phyloP scores from a whole-genome alignment of 108 stramenopile species.

The Nitzschia inconspicua region DNA sequence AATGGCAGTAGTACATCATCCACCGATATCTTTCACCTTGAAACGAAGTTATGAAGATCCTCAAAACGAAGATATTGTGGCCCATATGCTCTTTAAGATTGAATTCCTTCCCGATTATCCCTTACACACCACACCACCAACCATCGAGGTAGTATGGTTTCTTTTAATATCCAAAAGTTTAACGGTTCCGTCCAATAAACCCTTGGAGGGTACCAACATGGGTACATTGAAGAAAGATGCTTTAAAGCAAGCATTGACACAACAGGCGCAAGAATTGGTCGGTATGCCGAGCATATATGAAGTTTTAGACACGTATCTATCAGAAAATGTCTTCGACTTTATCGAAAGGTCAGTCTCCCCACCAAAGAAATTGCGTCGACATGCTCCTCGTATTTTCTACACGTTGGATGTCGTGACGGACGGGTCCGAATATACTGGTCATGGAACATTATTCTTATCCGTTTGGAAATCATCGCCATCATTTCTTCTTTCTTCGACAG shows the following conservation, averaged over 20 bases:
- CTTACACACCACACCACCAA: slow-evolving; percentile 15
- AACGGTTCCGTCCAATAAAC: slow-evolving; percentile 28
- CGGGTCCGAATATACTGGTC: slow-evolving; percentile 66
- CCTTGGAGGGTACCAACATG: slow-evolving; percentile 39
- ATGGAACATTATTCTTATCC: slow-evolving; percentile 64
- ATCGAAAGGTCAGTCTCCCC: too few species aligned
- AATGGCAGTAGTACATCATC: slow-evolving; percentile 18
- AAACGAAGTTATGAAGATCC: slow-evolving; percentile 23
- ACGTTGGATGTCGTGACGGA: slow-evolving; percentile 69
- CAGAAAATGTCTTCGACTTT: slow-evolving; percentile 35
- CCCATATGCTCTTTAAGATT: slow-evolving; percentile 16
- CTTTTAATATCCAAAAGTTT: slow-evolving; percentile 17
- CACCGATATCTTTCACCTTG: slow-evolving; percentile 15
- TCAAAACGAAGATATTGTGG: slow-evolving; percentile 23
- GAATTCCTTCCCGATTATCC: slow-evolving; percentile 27
- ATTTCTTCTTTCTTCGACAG: not conserved
- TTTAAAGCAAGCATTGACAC: slow-evolving; percentile 10
- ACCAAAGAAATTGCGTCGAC: too few species aligned
- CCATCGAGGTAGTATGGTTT: slow-evolving; percentile 14
- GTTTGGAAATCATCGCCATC: slow-evolving; percentile 28
- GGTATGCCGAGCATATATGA: slow-evolving; percentile 34
- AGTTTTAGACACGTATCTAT: slow-evolving; percentile 28
- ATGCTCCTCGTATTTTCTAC: slow-evolving; percentile 20
- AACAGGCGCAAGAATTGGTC: slow-evolving; percentile 19
- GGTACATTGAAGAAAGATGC: slow-evolving; percentile 21